Evolutionary conservation across 805 yeast genomes (phyloP).

Genomic region (Pichia phayaonensis): DNA sequence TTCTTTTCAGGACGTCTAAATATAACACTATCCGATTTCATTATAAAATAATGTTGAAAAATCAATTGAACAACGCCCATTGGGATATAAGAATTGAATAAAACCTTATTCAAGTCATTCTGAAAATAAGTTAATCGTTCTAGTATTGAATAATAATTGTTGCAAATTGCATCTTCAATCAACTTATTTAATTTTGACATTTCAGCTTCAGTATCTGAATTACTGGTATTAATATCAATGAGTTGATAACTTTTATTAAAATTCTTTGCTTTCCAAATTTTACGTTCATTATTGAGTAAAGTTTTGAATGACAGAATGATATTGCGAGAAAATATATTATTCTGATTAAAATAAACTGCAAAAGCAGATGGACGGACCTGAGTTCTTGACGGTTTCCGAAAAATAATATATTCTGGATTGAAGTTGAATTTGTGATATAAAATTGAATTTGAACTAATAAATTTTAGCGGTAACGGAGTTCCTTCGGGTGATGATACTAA

Average conservation of each 20-base stretch:
- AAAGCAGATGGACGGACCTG: neutral
- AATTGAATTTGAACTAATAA: neutral
- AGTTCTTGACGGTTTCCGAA: conserved; percentile 8
- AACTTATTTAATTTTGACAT: neutral
- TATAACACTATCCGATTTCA: neutral
- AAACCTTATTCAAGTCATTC: conserved; percentile 6
- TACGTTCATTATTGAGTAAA: conserved; percentile 1
- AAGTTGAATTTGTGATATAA: neutral
- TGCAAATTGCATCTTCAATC: neutral
- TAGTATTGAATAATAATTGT: conserved; percentile 9
- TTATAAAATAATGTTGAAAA: conserved; percentile 7
- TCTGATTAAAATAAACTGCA: neutral
- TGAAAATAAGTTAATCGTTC: conserved; percentile 14
- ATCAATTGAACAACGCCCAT: conserved; percentile 6
- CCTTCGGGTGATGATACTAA: neutral
- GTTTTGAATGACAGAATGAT: neutral
- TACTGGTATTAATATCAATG: neutral
- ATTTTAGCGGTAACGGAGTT: neutral
- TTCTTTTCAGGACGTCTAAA: conserved; percentile 8
- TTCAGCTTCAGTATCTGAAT: neutral
- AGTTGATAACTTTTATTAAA: neutral
- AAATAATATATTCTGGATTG: neutral
- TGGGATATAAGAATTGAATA: conserved; percentile 10
- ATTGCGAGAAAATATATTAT: neutral
- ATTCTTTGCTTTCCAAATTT: conserved; percentile 4